Evolutionary conservation across 176 grass and related monocot species (phyloP).

Genomic region (Aegilops longissima): DNA sequence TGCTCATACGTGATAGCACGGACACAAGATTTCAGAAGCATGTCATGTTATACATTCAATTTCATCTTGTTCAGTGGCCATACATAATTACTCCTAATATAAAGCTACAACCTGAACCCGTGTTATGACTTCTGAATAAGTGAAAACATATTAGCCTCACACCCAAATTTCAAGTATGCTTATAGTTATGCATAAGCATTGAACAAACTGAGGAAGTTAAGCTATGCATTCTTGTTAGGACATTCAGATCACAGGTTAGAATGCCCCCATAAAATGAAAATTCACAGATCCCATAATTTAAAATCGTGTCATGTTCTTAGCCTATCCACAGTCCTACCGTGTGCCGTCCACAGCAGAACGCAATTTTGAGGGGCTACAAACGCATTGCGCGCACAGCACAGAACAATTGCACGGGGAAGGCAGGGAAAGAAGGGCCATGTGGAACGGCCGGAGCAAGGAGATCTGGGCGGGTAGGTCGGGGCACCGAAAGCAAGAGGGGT

Average conservation of each 20-base stretch:
- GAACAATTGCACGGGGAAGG: neutral
- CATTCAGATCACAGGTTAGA: neutral
- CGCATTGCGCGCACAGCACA: constrained; percentile 27
- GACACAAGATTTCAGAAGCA: neutral
- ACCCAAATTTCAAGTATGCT: neutral
- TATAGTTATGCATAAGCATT: neutral
- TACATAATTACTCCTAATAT: neutral
- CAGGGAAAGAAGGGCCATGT: neutral
- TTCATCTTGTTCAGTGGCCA: neutral
- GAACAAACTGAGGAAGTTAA: neutral
- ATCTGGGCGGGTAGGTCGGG: constrained; percentile 36
- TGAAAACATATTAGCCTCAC: neutral
- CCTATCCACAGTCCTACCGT: neutral
- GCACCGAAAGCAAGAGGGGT: neutral
- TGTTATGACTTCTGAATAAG: neutral
- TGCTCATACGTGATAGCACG: neutral
- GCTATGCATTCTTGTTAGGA: neutral
- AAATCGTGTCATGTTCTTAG: neutral
- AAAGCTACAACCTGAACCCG: neutral
- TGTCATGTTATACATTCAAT: no score
- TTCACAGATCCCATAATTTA: neutral
- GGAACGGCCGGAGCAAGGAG: neutral
- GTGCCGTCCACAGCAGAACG: neutral
- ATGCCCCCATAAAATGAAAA: no score
- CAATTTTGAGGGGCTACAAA: constrained; percentile 14